Conservation (phyloP, 768 basidiomycete species). For the Sporobolomyces phaffii region DNA sequence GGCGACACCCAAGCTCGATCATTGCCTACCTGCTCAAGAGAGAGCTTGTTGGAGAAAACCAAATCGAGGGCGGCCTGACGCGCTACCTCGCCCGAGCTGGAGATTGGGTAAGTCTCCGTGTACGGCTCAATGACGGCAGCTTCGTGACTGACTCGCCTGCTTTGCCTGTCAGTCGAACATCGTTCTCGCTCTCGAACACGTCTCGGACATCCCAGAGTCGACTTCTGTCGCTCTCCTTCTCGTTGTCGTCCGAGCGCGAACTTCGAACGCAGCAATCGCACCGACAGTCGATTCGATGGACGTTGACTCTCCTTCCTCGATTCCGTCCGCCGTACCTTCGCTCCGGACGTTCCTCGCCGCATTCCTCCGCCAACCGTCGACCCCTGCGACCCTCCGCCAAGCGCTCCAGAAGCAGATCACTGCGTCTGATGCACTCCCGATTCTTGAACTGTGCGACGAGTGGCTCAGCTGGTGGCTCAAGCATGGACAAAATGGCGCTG, state of each 20-base stretch:
- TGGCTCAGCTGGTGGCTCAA: constrained; percentile 33
- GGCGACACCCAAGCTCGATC: constrained; percentile 25
- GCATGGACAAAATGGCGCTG: too few species aligned
- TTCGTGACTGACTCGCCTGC: too few species aligned
- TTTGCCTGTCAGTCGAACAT: constrained; percentile 19
- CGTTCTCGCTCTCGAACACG: constrained; percentile 16
- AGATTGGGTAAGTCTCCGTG: constrained; percentile 30
- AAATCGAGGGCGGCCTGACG: constrained; percentile 29
- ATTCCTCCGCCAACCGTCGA: constrained; percentile 22
- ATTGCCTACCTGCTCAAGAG: constrained; percentile 29
- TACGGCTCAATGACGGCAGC: too few species aligned
- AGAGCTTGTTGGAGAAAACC: constrained; percentile 33
- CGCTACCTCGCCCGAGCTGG: constrained; percentile 28
- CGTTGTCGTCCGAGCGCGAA: constrained; percentile 2
- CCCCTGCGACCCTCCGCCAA: constrained; percentile 21
- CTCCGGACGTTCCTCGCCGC: constrained; percentile 22
- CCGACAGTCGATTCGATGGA: constrained; percentile 22
- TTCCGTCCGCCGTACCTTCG: constrained; percentile 4
- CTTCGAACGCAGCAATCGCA: too few species aligned
- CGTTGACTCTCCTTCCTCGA: neutral
- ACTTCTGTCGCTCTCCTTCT: constrained; percentile 31
- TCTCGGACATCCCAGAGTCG: constrained; percentile 34
- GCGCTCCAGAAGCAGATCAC: constrained; percentile 27
- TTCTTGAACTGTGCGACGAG: constrained; percentile 30
- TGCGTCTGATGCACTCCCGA: constrained; percentile 21